A percentile compares a stretch with the other conserved stretches of the same genome.
These are phyloP conservation scores for Yamadazyma pseudoaaseri DNA, from an alignment of 1,139 yeast genomes.

Conservation along the genomic window DNA sequence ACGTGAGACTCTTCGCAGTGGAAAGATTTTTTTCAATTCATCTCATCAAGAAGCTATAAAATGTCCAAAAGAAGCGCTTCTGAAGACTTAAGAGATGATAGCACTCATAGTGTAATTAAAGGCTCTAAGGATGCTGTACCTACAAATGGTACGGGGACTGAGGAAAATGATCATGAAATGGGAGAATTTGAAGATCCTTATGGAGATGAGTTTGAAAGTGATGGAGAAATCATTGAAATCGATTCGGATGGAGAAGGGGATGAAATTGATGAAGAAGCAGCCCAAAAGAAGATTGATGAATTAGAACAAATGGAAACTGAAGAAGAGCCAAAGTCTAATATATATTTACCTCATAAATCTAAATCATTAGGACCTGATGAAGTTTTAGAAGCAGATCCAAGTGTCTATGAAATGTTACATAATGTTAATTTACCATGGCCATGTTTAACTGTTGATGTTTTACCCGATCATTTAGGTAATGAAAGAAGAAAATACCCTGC, in stretches of 20 bases:
- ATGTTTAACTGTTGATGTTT: conserved; percentile 82
- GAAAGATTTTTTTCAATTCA: conserved; percentile 1
- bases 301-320: conserved; percentile 33
- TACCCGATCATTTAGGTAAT: conserved; percentile 83
- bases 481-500: conserved; percentile 93
- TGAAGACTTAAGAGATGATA: conserved; percentile 33
- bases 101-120: conserved; percentile 18
- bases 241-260: conserved; percentile 66
- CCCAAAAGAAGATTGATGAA: conserved; percentile 21
- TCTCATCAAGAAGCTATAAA: conserved; percentile 1
- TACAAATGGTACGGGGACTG: conserved; percentile 20
- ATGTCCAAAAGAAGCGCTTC: conserved; percentile 66
- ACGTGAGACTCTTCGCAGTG: conserved; percentile 4
- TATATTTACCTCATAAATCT: conserved; percentile 85
- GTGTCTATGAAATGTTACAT: conserved; percentile 95
- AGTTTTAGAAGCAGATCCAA: conserved; percentile 93
- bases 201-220: conserved; percentile 94
- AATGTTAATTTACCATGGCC: conserved; percentile 97
- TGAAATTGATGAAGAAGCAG: conserved; percentile 33
- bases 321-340: conserved; percentile 32
- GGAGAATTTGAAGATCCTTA: conserved; percentile 94
- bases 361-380: conserved; percentile 94
- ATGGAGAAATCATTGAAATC: conserved; percentile 80
- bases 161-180: conserved; percentile 53
- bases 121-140: conserved; percentile 24